Evolutionary conservation across 345 rosid species (phyloP).

Genomic region (Gossypium anomalum): DNA sequence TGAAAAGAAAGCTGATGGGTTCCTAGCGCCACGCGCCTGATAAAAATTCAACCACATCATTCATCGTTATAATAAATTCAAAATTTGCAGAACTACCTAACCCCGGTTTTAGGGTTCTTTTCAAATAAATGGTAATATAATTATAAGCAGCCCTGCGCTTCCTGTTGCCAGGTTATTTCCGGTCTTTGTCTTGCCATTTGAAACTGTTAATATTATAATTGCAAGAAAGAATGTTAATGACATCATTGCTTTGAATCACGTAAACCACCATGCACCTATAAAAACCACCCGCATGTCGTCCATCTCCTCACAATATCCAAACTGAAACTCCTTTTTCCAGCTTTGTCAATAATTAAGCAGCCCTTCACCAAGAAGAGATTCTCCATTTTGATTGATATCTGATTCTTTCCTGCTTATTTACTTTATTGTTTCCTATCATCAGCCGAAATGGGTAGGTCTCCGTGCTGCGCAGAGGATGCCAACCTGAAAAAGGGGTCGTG

Average conservation of each 20-base stretch:
- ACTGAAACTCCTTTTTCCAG: background rate
- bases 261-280: conserved; percentile 25
- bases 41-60: background rate
- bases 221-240: conserved; percentile 3
- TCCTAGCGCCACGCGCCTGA: background rate
- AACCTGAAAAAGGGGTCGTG: conserved; percentile 79
- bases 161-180: conserved; percentile 12
- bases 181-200: conserved; percentile 7
- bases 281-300: conserved; percentile 1
- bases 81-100: conserved; percentile 20
- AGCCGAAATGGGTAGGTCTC: conserved; percentile 44
- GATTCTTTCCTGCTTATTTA: background rate
- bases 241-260: conserved; percentile 22
- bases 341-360: background rate
- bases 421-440: background rate
- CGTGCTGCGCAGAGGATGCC: conserved; percentile 39
- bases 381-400: background rate
- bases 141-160: background rate
- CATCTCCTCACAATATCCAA: conserved; percentile 3
- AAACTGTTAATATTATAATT: background rate
- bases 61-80: background rate
- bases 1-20: background rate
- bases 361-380: background rate
- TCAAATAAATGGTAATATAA: background rate
- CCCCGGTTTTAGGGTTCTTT: background rate